phyloP scores from a whole-genome alignment of 805 yeast genomes.

The Candida jianshihensis region DNA sequence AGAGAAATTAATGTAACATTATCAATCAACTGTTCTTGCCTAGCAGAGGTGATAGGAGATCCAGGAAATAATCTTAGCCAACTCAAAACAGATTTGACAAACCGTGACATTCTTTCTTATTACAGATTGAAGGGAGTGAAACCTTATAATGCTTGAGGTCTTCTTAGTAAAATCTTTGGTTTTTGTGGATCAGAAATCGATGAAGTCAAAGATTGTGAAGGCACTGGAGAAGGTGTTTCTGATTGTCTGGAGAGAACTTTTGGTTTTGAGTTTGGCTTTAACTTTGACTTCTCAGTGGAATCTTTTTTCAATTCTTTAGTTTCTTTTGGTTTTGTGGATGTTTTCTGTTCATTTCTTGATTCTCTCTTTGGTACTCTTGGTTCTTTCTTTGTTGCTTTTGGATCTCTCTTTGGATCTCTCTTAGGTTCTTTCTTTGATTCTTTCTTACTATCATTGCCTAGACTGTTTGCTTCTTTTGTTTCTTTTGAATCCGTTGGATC shows the following conservation, averaged over 20 bases:
- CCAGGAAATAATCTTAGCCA: neutral
- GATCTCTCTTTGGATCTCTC: neutral
- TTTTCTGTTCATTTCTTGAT: neutral
- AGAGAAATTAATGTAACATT: conserved; percentile 19
- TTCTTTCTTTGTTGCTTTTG: neutral
- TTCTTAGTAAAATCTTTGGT: conserved; percentile 3
- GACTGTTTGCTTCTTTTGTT: neutral
- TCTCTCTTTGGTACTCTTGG: neutral
- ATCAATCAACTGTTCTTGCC: conserved; percentile 12
- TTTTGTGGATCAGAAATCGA: neutral
- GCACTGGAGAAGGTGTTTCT: neutral
- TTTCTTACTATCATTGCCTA: neutral
- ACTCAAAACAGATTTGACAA: too few species aligned
- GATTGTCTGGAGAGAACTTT: neutral
- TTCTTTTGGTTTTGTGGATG: neutral
- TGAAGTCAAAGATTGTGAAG: too few species aligned
- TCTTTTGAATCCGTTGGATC: neutral
- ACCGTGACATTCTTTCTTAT: neutral
- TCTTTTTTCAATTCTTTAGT: neutral
- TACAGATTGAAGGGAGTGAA: neutral
- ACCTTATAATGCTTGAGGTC: neutral
- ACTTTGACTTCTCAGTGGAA: neutral
- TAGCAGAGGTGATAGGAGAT: neutral
- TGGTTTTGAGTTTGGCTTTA: conserved; percentile 2
- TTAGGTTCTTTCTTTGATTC: neutral